These are phyloP conservation scores for Leccinum fibrillosum DNA, from an alignment of 768 basidiomycete species.

Conservation along the genomic window DNA sequence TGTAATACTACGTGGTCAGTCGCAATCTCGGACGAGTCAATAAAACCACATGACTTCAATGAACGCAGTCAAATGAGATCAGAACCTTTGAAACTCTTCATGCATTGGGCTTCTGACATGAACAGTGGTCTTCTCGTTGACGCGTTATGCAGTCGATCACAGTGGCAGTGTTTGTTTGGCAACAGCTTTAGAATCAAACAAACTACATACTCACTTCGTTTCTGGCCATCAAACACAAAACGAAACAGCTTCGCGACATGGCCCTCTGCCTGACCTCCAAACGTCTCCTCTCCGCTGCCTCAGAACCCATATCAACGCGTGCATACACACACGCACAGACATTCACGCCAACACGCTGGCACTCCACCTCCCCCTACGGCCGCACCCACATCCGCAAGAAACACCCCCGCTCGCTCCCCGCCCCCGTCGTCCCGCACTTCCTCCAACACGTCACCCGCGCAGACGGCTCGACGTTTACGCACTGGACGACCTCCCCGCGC, in stretches of 20 bases:
- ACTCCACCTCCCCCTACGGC: constrained; percentile 79
- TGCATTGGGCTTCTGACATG: too few relatives aligned
- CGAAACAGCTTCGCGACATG: constrained; percentile 6
- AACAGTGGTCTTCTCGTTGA: too few relatives aligned
- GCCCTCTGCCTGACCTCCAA: constrained; percentile 11
- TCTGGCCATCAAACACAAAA: not conserved
- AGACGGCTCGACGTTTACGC: constrained; percentile 84
- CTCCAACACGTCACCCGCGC: constrained; percentile 82
- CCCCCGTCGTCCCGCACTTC: constrained; percentile 82
- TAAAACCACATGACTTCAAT: too few relatives aligned
- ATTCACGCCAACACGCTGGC: constrained; percentile 28
- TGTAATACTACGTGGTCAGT: too few relatives aligned
- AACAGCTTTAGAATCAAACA: constrained; percentile 21
- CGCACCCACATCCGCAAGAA: constrained; percentile 80
- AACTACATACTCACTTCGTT: not conserved
- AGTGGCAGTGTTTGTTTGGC: constrained; percentile 16
- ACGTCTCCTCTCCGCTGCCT: constrained; percentile 2
- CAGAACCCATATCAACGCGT: constrained; percentile 9
- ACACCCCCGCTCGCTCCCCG: constrained; percentile 64
- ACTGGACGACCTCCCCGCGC: constrained; percentile 87
- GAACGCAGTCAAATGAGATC: too few relatives aligned
- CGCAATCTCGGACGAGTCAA: too few relatives aligned
- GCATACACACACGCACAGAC: constrained; percentile 7
- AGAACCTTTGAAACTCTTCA: too few relatives aligned
- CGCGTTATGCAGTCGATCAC: too few relatives aligned